Percentiles rank a stretch among this genome's conserved stretches.
Conservation (phyloP, 2,329 filamentous ascomycete genomes). For the Dactylellina parvicollis region DNA sequence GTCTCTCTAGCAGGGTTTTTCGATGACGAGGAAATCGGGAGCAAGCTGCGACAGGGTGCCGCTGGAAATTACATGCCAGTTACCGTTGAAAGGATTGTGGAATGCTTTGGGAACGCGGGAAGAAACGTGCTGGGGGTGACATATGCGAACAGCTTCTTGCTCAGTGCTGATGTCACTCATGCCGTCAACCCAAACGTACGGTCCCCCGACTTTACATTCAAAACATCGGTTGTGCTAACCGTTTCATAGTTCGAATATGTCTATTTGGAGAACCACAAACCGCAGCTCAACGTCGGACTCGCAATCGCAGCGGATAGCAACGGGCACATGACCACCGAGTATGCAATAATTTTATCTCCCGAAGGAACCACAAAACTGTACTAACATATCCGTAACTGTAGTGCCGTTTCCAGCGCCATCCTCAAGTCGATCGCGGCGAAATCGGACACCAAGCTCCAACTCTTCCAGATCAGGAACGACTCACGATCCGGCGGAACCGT, state of each 20-base stretch:
- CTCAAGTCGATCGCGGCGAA: slow-evolving; percentile 81
- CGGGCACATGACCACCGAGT: slow-evolving; percentile 93
- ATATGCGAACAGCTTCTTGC: slow-evolving; percentile 89
- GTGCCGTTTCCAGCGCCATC: slow-evolving; percentile 80
- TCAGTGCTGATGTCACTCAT: slow-evolving; percentile 92
- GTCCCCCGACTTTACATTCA: background rate
- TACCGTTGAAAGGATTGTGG: slow-evolving; percentile 81
- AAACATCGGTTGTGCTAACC: background rate
- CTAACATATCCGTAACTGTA: slow-evolving; percentile 12
- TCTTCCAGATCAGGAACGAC: slow-evolving; percentile 96
- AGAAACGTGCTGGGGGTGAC: slow-evolving; percentile 76
- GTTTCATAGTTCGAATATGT: slow-evolving; percentile 71
- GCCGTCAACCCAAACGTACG: slow-evolving; percentile 84
- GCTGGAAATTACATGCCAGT: slow-evolving; percentile 85
- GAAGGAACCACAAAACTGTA: background rate
- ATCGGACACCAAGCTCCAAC: slow-evolving; percentile 76
- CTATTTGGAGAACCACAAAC: slow-evolving; percentile 86
- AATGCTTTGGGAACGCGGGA: slow-evolving; percentile 61
- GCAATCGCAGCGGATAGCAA: slow-evolving; percentile 83
- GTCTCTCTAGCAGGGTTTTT: slow-evolving; percentile 94
- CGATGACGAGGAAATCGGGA: slow-evolving; percentile 96
- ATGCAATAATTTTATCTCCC: background rate
- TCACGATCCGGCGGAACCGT: slow-evolving; percentile 89
- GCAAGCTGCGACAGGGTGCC: slow-evolving; percentile 87
- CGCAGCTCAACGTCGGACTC: slow-evolving; percentile 87